These are phyloP conservation scores for Salix brachista DNA, from an alignment of 345 rosid species.

Conservation along the genomic window DNA sequence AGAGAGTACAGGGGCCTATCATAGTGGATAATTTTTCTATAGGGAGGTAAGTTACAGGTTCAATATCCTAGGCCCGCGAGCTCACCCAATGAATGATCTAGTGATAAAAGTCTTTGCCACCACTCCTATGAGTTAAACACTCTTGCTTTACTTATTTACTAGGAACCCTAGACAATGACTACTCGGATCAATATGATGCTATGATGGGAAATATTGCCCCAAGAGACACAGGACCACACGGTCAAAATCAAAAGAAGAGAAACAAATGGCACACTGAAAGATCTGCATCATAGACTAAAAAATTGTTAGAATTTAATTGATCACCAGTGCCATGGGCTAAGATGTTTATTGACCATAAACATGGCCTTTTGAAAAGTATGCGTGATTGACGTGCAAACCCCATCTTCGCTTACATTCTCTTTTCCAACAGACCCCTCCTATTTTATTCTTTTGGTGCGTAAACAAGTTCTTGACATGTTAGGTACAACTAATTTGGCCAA, in stretches of 20 bases:
- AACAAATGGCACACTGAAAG: not conserved
- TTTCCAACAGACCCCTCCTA: not conserved
- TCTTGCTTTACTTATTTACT: too few species aligned
- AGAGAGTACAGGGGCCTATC: constrained; percentile 33
- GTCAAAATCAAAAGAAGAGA: not conserved
- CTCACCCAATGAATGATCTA: too few species aligned
- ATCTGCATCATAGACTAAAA: not conserved
- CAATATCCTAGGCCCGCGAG: constrained; percentile 31
- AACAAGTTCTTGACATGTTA: not conserved
- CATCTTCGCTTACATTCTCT: not conserved
- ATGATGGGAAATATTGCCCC: too few species aligned
- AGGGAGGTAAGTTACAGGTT: constrained; percentile 43
- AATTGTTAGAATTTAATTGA: not conserved
- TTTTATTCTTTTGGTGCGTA: not conserved
- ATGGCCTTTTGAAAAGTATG: constrained; percentile 13
- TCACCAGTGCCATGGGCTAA: not conserved
- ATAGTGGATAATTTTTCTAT: constrained; percentile 75
- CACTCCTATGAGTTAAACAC: too few species aligned
- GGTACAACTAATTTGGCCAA: not conserved
- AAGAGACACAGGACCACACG: not conserved
- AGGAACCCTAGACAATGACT: not conserved
- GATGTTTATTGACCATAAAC: constrained; percentile 18
- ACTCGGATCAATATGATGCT: not conserved
- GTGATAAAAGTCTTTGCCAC: too few species aligned
- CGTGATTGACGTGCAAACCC: not conserved